Conservation (phyloP, 495 filamentous ascomycete genomes). For the Trichoderma reesei region DNA sequence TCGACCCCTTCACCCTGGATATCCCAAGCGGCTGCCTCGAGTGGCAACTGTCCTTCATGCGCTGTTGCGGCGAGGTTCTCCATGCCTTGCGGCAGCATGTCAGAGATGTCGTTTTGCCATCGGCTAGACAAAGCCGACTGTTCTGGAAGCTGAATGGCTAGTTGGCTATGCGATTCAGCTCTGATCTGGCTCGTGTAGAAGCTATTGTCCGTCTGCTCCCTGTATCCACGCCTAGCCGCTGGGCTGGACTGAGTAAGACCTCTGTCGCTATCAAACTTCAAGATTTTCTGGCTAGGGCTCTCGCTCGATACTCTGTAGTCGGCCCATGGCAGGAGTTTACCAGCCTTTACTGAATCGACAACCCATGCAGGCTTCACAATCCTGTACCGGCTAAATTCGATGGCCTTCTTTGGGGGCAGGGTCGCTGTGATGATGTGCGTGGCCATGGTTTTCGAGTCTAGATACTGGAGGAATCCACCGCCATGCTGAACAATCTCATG, state of each 20-base stretch:
- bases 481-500: constrained; percentile 80
- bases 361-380: constrained; percentile 98
- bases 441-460: constrained; percentile 86
- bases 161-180: constrained; percentile 12
- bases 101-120: background rate
- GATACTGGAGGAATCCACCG: constrained; percentile 85
- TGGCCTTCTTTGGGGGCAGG: constrained; percentile 81
- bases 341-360: constrained; percentile 74
- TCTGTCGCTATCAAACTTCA: constrained; percentile 55
- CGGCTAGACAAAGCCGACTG: background rate
- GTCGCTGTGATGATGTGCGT: constrained; percentile 92
- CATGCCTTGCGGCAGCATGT: background rate
- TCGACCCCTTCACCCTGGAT: background rate
- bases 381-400: constrained; percentile 75
- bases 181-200: constrained; percentile 69
- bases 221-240: constrained; percentile 47
- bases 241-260: constrained; percentile 50
- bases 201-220: constrained; percentile 63
- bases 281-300: constrained; percentile 63
- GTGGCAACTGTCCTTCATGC: background rate
- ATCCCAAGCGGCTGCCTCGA: background rate
- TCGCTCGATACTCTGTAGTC: constrained; percentile 75
- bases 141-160: background rate
- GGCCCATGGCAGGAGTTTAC: constrained; percentile 75
- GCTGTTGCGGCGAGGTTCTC: background rate